Base-by-base conservation (phyloP, 2,329 filamentous ascomycete genomes). In the Knoxdaviesia capensis region DNA sequence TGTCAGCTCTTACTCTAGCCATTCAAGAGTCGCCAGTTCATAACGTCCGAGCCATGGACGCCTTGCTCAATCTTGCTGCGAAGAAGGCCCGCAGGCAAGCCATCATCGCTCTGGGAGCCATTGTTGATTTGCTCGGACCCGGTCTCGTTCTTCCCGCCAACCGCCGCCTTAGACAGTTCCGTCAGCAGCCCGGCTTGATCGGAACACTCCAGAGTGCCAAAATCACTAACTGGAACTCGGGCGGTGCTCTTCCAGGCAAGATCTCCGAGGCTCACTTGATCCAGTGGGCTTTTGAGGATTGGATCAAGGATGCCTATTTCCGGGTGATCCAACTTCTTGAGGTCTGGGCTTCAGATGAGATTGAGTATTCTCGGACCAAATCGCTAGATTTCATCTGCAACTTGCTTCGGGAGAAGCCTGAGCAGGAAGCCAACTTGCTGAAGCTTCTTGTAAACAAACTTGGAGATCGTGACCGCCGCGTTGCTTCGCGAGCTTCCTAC, bases 11-110 rank as follows among this genome's bases (percentile, higher is more conserved):
- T 53, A 98, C 90, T 5, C 67, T 98, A 50, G 81, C 90, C 43
- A 77, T 94, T 8, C 92, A 98, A 62, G 90, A 98, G 59, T 96
- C 92, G 6, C 90, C 90, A 11, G 64, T 96, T 41, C 90, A 98
- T 59, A 96, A 87, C 47, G 78, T 76, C 48, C 88, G 90, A 54
- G 81, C 87, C 1, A 77, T 96, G 47, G 88, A 96, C 51, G 84
- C 75, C 47, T 65, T 98, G 39, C 66, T 96, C 49, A 71, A 63
- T 1, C 63, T 98, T 37, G 85, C 87, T n/a, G 80, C 77, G 53
- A 98, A 98, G 62, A 84, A 86, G 59, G 96, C 84, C 55, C 80
- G 92, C 57, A 83, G 82, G 28, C 87, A 94, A 55, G 88, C 90
- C 6, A 77, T 98, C 44, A 81, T 87, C 54, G 87, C 92, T n/a